Evolutionary conservation across 768 basidiomycete species (phyloP), one percentile per base, ranked within the genome.

Genomic region (Hericium rajendrae): DNA sequence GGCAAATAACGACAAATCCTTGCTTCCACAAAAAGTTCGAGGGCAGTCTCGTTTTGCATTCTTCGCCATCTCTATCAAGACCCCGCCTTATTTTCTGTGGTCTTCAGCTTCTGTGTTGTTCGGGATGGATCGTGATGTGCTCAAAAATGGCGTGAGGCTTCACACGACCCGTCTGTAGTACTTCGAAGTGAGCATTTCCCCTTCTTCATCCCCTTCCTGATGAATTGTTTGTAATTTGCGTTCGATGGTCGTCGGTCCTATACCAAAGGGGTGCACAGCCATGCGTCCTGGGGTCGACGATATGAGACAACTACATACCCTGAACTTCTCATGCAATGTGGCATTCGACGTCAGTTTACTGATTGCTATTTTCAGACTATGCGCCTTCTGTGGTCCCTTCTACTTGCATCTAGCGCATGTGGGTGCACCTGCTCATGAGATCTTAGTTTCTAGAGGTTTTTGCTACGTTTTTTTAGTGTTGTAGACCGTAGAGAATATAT

Each of bases 221-320:
- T 88, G 85, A 63, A 76, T 72, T 70, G 74, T 63, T 76, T 73
- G 88, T 90, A 90, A 90, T 90, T 90, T 90, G 88, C 88, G 88
- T 89, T 89, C 86, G 88, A 90, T 71, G 67, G 72, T 68, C 75
- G 68, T 71, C 69, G 67, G 68, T 74, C 76, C 74, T 75, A 77
- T 64, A 73, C 78, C 81, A 85, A 87, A 88, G 79, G 86, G 82
- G 72, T 55, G 73, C 76, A 80, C 76, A 75, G 88, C 88, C 87
- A 84, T 80, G 68, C 74, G 72, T 76, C 81, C 85, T 86, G 86
- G 77, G 80, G 76, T 64, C 66, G 70, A 70, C 75, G 78, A 67
- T 71, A 79, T 89, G 88, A 88, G 87, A 89, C 85, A 83, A 80
- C 65, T 51, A 32, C 9, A 32, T 10, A 32, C 32, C 32, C 32